phyloP scores from a whole-genome alignment of 192 early-diverging fungal species.

The Lunasporangiospora selenospora region DNA sequence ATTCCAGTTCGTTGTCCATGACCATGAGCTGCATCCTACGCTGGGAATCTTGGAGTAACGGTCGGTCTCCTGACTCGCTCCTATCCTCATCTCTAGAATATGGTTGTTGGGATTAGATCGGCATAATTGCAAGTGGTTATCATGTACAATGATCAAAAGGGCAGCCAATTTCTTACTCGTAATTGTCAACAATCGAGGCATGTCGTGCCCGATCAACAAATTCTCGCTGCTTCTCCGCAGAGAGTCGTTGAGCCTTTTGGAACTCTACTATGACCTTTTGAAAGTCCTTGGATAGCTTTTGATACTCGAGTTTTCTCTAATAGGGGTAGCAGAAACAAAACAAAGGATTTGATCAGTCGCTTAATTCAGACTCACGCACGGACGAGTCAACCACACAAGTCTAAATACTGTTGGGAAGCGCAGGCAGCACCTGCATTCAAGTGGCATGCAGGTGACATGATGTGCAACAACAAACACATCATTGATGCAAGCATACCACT shows the following conservation, averaged over 20 bases:
- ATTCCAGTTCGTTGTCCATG: conserved; percentile 92
- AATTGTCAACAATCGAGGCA: conserved; percentile 47
- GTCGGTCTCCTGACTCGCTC: conserved; percentile 56
- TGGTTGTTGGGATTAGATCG: too few relatives aligned
- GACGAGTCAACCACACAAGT: too few relatives aligned
- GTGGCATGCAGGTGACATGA: conserved; percentile 29
- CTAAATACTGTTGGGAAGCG: too few relatives aligned
- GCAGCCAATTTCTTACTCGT: conserved; percentile 47
- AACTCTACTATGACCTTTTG: conserved; percentile 91
- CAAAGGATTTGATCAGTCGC: too few relatives aligned
- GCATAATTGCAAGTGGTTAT: too few relatives aligned
- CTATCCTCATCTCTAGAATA: conserved; percentile 53
- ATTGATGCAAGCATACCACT: conserved; percentile 25
- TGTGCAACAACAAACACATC: not conserved
- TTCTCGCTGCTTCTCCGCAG: conserved; percentile 84
- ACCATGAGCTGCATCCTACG: conserved; percentile 70
- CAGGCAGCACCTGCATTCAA: too few relatives aligned
- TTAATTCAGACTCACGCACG: too few relatives aligned
- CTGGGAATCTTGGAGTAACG: conserved; percentile 64
- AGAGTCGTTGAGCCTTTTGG: conserved; percentile 82
- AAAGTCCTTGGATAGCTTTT: conserved; percentile 96
- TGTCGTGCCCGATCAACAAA: conserved; percentile 81
- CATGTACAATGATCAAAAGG: too few relatives aligned
- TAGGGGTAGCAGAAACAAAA: too few relatives aligned
- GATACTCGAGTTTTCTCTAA: conserved; percentile 85